Percentiles rank a stretch among this genome's conserved stretches.
Evolutionary conservation across 1,284 basidiomycete genomes (phyloP).

Genomic region (Naganishia cerealis): DNA sequence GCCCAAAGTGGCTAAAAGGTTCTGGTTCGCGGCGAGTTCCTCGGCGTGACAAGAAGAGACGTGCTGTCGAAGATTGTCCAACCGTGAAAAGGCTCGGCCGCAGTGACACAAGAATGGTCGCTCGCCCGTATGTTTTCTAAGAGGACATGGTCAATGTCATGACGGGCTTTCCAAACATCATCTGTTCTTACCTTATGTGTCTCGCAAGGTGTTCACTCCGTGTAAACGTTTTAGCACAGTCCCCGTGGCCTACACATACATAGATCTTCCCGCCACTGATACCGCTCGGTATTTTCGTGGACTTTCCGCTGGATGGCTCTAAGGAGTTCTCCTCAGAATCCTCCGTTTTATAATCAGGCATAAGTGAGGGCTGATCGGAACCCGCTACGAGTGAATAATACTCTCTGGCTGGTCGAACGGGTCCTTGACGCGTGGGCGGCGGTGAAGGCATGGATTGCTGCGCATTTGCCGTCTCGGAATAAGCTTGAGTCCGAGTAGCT

Average conservation of each 20-base stretch:
- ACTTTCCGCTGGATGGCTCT: conserved; percentile 9
- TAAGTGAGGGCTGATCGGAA: conserved; percentile 9
- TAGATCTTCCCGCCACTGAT: conserved; percentile 72
- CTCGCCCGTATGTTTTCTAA: conserved; percentile 94
- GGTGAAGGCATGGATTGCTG: conserved; percentile 8
- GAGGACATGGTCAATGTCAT: conserved; percentile 10
- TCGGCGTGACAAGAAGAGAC: conserved; percentile 93
- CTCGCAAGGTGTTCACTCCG: conserved; percentile 91
- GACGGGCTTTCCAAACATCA: not conserved
- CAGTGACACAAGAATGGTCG: conserved; percentile 94
- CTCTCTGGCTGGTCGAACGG: not conserved
- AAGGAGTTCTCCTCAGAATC: not conserved
- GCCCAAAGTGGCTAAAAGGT: conserved; percentile 85
- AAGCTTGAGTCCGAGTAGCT: not conserved
- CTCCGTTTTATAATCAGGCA: conserved; percentile 11
- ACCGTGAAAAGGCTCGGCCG: conserved; percentile 87
- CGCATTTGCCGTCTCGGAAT: conserved; percentile 4
- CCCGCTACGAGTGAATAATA: conserved; percentile 22
- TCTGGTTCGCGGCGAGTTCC: conserved; percentile 77
- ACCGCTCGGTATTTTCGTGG: conserved; percentile 45
- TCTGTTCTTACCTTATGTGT: conserved; percentile 73
- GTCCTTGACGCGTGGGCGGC: conserved; percentile 4
- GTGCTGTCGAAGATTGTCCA: conserved; percentile 95
- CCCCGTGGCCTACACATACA: conserved; percentile 89
- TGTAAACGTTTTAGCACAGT: conserved; percentile 94